phyloP scores from a whole-genome alignment of 306 rosid genomes.

The Trifolium subterraneum region DNA sequence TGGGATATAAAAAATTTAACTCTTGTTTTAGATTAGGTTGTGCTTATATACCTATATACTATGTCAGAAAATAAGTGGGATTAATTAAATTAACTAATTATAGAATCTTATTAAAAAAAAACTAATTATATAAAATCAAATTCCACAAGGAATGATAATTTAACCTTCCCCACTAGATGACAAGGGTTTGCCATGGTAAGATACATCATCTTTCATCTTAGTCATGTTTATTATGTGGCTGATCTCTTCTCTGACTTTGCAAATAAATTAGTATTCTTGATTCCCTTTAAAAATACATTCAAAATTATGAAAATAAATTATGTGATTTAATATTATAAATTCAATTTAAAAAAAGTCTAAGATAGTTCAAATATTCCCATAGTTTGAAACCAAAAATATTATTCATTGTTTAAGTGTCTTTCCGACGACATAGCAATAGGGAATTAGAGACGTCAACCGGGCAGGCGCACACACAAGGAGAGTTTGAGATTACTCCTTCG shows the following conservation, averaged over 20 bases:
- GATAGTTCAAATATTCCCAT: background rate
- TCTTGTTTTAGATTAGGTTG: constrained; percentile 46
- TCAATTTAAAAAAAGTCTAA: background rate
- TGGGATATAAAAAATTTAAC: constrained; percentile 42
- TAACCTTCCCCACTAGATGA: constrained; percentile 58
- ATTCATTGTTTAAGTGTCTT: background rate
- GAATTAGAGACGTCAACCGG: too few relatives aligned
- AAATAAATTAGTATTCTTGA: background rate
- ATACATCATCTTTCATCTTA: constrained; percentile 33
- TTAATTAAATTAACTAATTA: constrained; percentile 17
- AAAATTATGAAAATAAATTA: background rate
- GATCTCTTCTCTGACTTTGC: constrained; percentile 12
- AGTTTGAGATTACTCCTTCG: too few relatives aligned
- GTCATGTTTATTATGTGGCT: background rate
- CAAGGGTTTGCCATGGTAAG: constrained; percentile 45
- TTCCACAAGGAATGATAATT: constrained; percentile 11
- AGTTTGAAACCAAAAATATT: background rate
- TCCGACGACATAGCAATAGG: background rate
- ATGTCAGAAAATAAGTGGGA: constrained; percentile 28
- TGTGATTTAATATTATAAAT: background rate
- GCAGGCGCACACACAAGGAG: too few relatives aligned
- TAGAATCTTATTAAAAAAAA: too few relatives aligned
- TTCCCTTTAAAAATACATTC: background rate
- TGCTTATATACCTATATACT: constrained; percentile 37
- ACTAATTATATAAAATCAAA: constrained; percentile 37